Evolutionary conservation across 768 basidiomycete genomes (phyloP).

Genomic region (Serendipita sp.): DNA sequence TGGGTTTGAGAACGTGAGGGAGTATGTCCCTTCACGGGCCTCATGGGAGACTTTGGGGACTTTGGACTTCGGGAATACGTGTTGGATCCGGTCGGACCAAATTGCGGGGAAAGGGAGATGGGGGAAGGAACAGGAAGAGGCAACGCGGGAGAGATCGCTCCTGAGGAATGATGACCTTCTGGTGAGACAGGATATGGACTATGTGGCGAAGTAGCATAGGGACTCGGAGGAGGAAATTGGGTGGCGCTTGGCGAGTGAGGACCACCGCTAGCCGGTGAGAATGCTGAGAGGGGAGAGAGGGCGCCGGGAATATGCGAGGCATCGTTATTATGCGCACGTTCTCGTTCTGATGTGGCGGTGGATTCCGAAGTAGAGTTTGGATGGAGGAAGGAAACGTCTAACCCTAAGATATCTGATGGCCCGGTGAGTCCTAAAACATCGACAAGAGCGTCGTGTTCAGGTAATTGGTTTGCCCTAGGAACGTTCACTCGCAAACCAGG

Average conservation of each 20-base stretch:
- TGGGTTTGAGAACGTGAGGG: no score
- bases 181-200: neutral
- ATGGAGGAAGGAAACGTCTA: no score
- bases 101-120: neutral
- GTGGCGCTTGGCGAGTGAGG: neutral
- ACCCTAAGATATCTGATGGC: no score
- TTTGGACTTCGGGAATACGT: no score
- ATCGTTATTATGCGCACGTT: neutral
- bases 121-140: neutral
- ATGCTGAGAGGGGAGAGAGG: neutral
- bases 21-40: no score
- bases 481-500: no score
- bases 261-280: neutral
- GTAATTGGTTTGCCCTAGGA: no score
- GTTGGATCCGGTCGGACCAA: neutral
- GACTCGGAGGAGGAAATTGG: neutral
- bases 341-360: no score
- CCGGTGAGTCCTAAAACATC: no score
- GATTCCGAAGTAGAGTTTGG: no score
- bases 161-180: neutral
- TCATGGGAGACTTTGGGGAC: no score
- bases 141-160: neutral
- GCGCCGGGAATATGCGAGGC: neutral
- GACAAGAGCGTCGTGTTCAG: no score
- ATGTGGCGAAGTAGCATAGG: neutral